These are phyloP conservation scores for Saturnispora ahearnii DNA, from an alignment of 805 yeast genomes.

Conservation along the genomic window DNA sequence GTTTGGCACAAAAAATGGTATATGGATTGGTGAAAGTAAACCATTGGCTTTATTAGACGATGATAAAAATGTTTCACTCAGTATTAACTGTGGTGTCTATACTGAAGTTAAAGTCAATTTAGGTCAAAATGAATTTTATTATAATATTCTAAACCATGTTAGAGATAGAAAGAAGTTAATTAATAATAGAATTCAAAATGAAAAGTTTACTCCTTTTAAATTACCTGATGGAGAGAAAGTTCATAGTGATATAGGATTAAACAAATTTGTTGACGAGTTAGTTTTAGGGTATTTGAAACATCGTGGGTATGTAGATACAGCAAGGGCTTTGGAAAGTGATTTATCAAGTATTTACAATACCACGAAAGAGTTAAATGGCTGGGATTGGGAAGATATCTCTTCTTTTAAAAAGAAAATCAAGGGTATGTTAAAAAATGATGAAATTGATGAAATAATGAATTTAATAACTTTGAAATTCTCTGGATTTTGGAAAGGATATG, in stretches of 20 bases:
- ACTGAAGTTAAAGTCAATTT: slow-evolving; percentile 44
- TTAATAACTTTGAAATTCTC: slow-evolving; percentile 34
- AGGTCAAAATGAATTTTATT: slow-evolving; percentile 37
- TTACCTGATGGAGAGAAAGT: slow-evolving; percentile 9
- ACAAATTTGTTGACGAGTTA: slow-evolving; percentile 15
- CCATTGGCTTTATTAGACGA: slow-evolving; percentile 2
- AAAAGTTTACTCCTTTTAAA: slow-evolving; percentile 9
- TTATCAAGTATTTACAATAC: slow-evolving; percentile 13
- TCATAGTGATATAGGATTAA: slow-evolving; percentile 16
- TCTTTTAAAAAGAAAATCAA: slow-evolving; percentile 35
- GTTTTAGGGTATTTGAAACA: slow-evolving; percentile 45
- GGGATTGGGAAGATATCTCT: slow-evolving; percentile 5
- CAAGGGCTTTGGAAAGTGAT: slow-evolving; percentile 43
- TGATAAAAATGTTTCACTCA: neutral
- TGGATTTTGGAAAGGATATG: slow-evolving; percentile 26
- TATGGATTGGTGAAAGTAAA: slow-evolving; percentile 42
- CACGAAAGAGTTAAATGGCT: slow-evolving; percentile 23
- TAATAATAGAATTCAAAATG: slow-evolving; percentile 13
- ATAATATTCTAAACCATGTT: slow-evolving; percentile 41
- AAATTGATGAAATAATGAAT: slow-evolving; percentile 36
- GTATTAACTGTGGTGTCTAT: slow-evolving; percentile 4
- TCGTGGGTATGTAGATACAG: slow-evolving; percentile 48
- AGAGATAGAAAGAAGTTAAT: slow-evolving; percentile 28
- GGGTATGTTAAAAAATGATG: slow-evolving; percentile 31
- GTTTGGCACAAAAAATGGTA: slow-evolving; percentile 79